Conservation (phyloP, 2,329 filamentous ascomycete genomes). For the Penicillium sp. region DNA sequence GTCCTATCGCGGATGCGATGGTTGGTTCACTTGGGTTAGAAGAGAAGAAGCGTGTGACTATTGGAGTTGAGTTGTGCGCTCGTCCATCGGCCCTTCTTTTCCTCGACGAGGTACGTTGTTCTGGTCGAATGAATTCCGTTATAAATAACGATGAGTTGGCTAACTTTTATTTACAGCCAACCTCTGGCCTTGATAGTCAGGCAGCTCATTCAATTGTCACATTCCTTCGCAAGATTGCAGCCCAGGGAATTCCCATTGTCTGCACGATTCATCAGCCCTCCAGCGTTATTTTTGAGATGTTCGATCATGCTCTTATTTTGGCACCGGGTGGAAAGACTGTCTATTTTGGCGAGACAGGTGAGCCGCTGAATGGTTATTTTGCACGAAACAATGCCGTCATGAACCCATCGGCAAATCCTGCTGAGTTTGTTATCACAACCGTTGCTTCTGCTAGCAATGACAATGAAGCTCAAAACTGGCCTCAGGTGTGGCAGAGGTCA, state of each 20-base stretch:
- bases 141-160: not conserved
- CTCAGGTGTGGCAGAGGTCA: not conserved
- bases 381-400: not conserved
- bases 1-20: constrained; percentile 59
- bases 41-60: constrained; percentile 65
- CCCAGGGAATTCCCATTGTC: constrained; percentile 71
- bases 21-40: constrained; percentile 41
- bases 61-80: constrained; percentile 61
- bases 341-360: constrained; percentile 71
- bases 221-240: constrained; percentile 64
- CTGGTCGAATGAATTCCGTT: too few species aligned
- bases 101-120: constrained; percentile 51
- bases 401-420: not conserved
- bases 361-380: not conserved
- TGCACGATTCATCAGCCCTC: constrained; percentile 88
- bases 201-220: constrained; percentile 63
- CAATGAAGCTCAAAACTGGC: not conserved
- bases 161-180: constrained; percentile 38
- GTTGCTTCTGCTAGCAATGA: not conserved
- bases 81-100: constrained; percentile 55
- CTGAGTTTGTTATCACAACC: not conserved
- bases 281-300: constrained; percentile 78
- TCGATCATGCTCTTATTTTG: constrained; percentile 76
- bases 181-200: constrained; percentile 64
- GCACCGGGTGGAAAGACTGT: constrained; percentile 75